Evolutionary conservation across 345 rosid genomes (phyloP), one percentile per base, ranked within the genome.

Genomic region (Schrenkiella parvula): DNA sequence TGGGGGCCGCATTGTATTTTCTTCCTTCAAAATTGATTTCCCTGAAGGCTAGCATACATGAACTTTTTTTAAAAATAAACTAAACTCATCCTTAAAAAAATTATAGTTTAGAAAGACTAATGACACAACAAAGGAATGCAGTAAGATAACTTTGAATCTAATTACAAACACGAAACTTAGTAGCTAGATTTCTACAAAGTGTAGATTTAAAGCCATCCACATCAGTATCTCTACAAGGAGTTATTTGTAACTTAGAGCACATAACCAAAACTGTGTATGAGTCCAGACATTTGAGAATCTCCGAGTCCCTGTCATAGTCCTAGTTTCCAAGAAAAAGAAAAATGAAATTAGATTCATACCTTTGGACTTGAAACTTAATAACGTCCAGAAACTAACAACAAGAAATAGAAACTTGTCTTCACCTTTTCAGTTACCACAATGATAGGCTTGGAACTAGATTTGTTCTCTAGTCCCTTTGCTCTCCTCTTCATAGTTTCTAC

Each of bases 271-370:
- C 85, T 60, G 72, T 76, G 66, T 19, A 87, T 22, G 91, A 80
- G 23, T 66, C 23, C 61, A 92, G 50, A 73, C 70, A 80, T 68
- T 73, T 82, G 55, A 89, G 79, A 63, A 92, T 79, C 72, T 78
- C 84, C 6, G 86, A 87, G 58, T 89, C 95, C 55, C 98, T 86
- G 76, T 85, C 86, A 61, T 82, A 89, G 78, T 92, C 97, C 97
- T 89, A 77, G 41, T 35, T 75, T 42, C 61, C 51, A 34, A 23
- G 47, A 43, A 18, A 12, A 57, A 59, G 15, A 46, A 2, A 64
- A 19, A 29, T 1, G 38, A 64, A 46, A 57, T 71, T 22, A 54
- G 51, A 62, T 41, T 25, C 53, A 58, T 58, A 18, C 21, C 28
- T 65, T 17, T 46, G 15, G 44, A 61, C 73, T 11, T 60, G 47